phyloP scores from a whole-genome alignment of 2,329 filamentous ascomycete genomes.

The Plectosphaerella sp. region DNA sequence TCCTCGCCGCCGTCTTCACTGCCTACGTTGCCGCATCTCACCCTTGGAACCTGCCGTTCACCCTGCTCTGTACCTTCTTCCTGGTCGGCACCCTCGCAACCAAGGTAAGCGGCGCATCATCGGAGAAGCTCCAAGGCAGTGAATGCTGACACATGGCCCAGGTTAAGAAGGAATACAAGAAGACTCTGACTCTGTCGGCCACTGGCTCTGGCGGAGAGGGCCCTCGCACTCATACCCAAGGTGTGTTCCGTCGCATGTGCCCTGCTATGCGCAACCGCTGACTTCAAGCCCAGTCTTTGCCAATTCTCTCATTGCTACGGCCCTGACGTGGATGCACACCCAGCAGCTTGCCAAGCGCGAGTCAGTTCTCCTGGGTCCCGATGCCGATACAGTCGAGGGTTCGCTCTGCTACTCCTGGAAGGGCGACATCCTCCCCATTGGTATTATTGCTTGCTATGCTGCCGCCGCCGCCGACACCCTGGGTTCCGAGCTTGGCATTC shows the following conservation, averaged over 20 bases:
- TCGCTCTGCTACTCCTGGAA: slow-evolving; percentile 55
- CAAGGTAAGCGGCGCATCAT: slow-evolving; percentile 51
- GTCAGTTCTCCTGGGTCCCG: slow-evolving; percentile 21
- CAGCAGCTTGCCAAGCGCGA: slow-evolving; percentile 51
- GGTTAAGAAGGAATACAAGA: slow-evolving; percentile 86
- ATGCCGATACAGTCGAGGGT: slow-evolving; percentile 17
- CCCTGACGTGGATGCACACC: slow-evolving; percentile 56
- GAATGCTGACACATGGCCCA: slow-evolving; percentile 25
- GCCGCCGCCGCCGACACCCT: slow-evolving; percentile 92
- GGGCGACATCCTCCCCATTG: slow-evolving; percentile 59
- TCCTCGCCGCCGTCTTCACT: slow-evolving; percentile 22
- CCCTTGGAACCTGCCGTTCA: slow-evolving; percentile 90
- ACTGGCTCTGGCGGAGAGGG: slow-evolving; percentile 77
- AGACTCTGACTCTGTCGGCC: slow-evolving; percentile 72
- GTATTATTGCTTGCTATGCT: slow-evolving; percentile 79
- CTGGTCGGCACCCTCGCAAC: slow-evolving; percentile 78
- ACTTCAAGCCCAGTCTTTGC: slow-evolving; percentile 57
- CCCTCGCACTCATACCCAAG: slow-evolving; percentile 79
- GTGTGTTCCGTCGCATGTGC: slow-evolving; percentile 18
- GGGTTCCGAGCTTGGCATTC: slow-evolving; percentile 89
- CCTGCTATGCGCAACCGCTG: neutral
- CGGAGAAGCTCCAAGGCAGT: neutral
- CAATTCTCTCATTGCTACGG: slow-evolving; percentile 76
- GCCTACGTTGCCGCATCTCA: slow-evolving; percentile 71
- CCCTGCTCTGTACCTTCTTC: slow-evolving; percentile 79